Evolutionary conservation across 2,329 filamentous ascomycete genomes (phyloP).

Genomic region (Pestalotiopsis fici): DNA sequence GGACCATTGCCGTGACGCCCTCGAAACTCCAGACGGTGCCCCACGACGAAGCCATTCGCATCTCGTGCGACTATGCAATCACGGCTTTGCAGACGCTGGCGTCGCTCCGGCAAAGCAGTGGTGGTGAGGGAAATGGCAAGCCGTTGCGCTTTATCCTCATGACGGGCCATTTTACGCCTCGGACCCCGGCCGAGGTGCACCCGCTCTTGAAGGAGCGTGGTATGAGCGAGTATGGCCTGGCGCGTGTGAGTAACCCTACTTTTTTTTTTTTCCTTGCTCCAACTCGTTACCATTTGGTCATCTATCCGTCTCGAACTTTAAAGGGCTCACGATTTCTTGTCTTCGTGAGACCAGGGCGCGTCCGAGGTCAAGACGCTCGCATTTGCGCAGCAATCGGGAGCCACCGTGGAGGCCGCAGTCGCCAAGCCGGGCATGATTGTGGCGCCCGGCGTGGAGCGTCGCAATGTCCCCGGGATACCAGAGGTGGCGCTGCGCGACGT

Average conservation of each 20-base stretch:
- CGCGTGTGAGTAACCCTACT: conserved; percentile 23
- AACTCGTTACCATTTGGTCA: too few relatives aligned
- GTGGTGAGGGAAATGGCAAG: not conserved
- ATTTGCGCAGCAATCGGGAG: not conserved
- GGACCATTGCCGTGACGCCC: conserved; percentile 26
- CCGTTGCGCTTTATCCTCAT: conserved; percentile 39
- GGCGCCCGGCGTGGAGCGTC: not conserved
- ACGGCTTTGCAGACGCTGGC: conserved; percentile 15
- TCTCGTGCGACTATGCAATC: conserved; percentile 23
- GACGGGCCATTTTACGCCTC: conserved; percentile 22
- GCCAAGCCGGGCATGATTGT: conserved; percentile 7
- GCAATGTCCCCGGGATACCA: not conserved
- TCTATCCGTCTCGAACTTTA: too few relatives aligned
- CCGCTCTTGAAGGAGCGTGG: conserved; percentile 26
- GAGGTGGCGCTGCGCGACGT: not conserved
- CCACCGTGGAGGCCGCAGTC: conserved; percentile 1
- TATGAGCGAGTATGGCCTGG: conserved; percentile 24
- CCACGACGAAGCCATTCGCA: conserved; percentile 20
- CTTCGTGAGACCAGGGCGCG: not conserved
- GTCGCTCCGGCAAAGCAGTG: too few relatives aligned
- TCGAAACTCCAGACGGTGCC: conserved; percentile 15
- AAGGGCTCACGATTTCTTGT: too few relatives aligned
- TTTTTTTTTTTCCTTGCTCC: too few relatives aligned
- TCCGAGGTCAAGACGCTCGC: not conserved
- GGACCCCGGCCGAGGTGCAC: not conserved